These are phyloP conservation scores for Endotrypanum monterogeii DNA, from an alignment of 208 protist species.

Conservation along the genomic window DNA sequence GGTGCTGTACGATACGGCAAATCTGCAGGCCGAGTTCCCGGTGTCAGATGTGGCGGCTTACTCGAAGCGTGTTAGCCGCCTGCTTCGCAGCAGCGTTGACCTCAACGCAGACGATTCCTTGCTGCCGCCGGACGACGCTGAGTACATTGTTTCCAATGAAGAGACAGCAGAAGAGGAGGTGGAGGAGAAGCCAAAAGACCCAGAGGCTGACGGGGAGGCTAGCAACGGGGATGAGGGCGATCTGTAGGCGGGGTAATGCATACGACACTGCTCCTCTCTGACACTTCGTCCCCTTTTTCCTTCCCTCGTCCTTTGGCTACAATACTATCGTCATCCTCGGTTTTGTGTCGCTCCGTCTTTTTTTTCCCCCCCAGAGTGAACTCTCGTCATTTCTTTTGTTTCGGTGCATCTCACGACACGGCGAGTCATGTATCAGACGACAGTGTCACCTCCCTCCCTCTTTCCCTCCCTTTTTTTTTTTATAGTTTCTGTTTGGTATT, in stretches of 20 bases:
- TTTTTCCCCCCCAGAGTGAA: background rate
- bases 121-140: slow-evolving; percentile 75
- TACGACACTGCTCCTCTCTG: background rate
- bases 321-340: background rate
- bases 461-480: too few species aligned
- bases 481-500: background rate
- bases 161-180: background rate
- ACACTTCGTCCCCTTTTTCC: background rate
- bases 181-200: background rate
- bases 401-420: background rate
- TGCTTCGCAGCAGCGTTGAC: slow-evolving; percentile 89
- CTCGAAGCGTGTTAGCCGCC: slow-evolving; percentile 83
- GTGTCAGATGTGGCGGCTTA: slow-evolving; percentile 77
- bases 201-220: slow-evolving; percentile 15
- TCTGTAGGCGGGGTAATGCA: slow-evolving; percentile 26
- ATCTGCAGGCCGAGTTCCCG: slow-evolving; percentile 94
- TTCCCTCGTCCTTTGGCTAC: background rate
- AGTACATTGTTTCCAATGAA: slow-evolving; percentile 54
- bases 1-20: slow-evolving; percentile 97
- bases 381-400: background rate
- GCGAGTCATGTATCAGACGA: too few species aligned
- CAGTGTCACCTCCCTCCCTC: too few species aligned
- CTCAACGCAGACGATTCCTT: slow-evolving; percentile 67
- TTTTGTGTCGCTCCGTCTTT: too few species aligned
- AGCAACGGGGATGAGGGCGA: slow-evolving; percentile 30